Conservation (phyloP, 441 rosid species). For the California macrophylla region DNA sequence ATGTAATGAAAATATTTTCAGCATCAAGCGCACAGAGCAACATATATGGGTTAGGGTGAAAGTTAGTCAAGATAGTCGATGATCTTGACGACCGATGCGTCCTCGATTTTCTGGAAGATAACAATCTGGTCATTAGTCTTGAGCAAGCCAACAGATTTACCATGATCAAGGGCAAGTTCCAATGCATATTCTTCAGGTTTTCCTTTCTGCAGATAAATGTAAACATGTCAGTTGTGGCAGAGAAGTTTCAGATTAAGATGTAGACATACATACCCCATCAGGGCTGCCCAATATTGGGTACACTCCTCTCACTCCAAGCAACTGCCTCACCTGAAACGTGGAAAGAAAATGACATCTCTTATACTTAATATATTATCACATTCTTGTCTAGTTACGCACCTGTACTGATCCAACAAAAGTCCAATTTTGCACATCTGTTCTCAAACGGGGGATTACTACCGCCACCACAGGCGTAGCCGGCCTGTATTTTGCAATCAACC, state of each 20-base stretch:
- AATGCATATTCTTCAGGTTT: conserved; percentile 20
- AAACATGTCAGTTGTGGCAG: background rate
- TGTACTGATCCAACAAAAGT: conserved; percentile 19
- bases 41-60: background rate
- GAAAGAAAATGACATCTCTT: background rate
- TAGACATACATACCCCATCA: conserved; percentile 12
- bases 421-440: conserved; percentile 18
- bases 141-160: conserved; percentile 18
- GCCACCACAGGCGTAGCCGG: conserved; percentile 23
- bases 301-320: conserved; percentile 26
- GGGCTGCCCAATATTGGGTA: conserved; percentile 21
- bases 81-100: background rate
- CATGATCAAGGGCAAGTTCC: conserved; percentile 20
- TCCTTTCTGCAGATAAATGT: conserved; percentile 9
- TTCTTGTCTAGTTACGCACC: conserved; percentile 11
- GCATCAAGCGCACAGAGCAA: background rate
- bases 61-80: conserved; percentile 14
- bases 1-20: background rate
- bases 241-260: background rate
- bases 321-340: conserved; percentile 20
- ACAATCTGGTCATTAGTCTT: conserved; percentile 17
- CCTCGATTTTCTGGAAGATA: conserved; percentile 23
- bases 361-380: background rate
- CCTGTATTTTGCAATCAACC: conserved; percentile 25
- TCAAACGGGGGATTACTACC: conserved; percentile 20